Base-by-base conservation (phyloP, 1,139 yeast species). In the Casaregolazyma lundiana region DNA sequence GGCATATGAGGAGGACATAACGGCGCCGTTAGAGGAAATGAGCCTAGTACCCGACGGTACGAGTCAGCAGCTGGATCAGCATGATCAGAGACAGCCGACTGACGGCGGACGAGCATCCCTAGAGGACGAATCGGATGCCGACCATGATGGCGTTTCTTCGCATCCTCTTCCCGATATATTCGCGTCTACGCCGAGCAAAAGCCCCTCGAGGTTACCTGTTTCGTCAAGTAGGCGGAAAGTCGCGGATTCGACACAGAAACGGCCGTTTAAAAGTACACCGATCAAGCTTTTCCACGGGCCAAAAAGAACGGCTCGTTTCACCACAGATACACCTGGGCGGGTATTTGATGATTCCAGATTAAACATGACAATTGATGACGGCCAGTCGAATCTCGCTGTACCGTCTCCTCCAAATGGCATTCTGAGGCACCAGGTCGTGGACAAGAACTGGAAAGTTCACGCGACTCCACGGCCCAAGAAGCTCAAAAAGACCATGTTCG, bases 1-100 rank as follows among this genome's bases (percentile, higher is more conserved):
- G 18, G 78, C 81, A 35, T 78, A 76, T 55, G 84, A 79, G 54
- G 84, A 78, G 41, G 75, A 57, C 36, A 57, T 50, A 2, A 49
- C 48, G 6, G 53, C 46, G 4, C 55, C 44, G 16, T 46, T 48
- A 15, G 52, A 45, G 6, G 49, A 19, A n/a, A 11, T 42, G 36
- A 35, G 39, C 11, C 13, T 30, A n/a, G 36, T 38, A 20, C 18
- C 34, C 6, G 45, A 41, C 17, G 21, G 26, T 16, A 16, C 16
- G 11, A 40, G 24, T 7, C 35, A 36, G 16, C 26, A 32, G 22
- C 11, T 21, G 22, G 41, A 16, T 8, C 38, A 26, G 20, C 26
- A 38, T 7, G 40, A 21, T 34, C 6, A 16, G n/a, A n/a, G n/a
- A n/a, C 19, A 32, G 6, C 22, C 6, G 9, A 35, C 13, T 26